Evolutionary conservation across 768 basidiomycete genomes (phyloP), one percentile per base, ranked within the genome.

Genomic region (Hygrophorus pudorinus): DNA sequence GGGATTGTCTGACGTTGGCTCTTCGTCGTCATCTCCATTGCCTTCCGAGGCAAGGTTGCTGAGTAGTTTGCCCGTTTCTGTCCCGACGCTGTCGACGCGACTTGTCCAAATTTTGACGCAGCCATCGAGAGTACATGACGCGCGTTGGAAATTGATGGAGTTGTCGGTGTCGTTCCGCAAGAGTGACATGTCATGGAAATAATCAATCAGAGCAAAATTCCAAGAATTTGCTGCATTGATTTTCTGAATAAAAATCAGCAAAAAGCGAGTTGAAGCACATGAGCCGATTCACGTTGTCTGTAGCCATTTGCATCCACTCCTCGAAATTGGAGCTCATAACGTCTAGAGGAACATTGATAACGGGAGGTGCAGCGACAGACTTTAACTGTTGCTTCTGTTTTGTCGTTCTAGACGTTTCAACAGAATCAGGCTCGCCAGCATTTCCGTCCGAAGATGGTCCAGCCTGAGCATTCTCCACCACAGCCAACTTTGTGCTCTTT

Each of bases 251-350:
- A 48, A 38, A 32, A 43, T 61, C 35, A 56, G 46, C 27, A 24
- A 44, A 46, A 43, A 6, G 29, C 39, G 20, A 11, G 24, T n/a
- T 5, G 34, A n/a, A 31, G 59, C 49, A 30, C 12, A 35, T 44
- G 42, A 33, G 14, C 14, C 43, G 21, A 41, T 68, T 79, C 59
- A 97, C 96, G 63, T 98, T 98, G 59, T 98, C 94, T 2, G 94
- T 98, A 1, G 93, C 92, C 81, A 98, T 81, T 71, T 98, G 98
- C 94, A 99, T 98, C 96, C 96, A 98, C 63, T 98, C 92, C 60
- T 99, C 96, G 56, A 84, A 96, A 54, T 92, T 96, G 31, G 81
- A 84, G 63, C 73, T 88, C 78, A 88, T 87, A n/a, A 91, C 75
- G 51, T 93, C 87, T 51, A 82, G 64, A 0, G 83, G 72, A 14